Evolutionary conservation across 1,284 basidiomycete species (phyloP), one percentile per base, ranked within the genome.

Genomic region (Papiliotrema terrestris): DNA sequence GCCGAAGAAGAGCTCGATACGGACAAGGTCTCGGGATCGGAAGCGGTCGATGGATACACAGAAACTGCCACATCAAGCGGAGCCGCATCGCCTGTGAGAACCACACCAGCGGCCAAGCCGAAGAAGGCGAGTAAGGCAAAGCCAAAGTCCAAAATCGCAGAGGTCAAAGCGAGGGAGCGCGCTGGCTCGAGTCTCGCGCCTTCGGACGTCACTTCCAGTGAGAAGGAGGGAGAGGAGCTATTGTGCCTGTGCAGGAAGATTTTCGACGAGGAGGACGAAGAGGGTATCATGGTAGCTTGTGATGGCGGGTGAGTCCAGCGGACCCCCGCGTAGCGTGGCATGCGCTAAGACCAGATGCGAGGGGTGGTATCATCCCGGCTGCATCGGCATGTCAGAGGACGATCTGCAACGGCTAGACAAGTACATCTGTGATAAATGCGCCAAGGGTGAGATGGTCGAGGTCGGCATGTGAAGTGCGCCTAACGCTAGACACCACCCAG

Each of bases 351-450:
- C 29, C 20, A 49, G 46, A 23, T 76, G 75, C 54, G 69, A 74
- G 42, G 64, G 69, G 48, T 77, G 75, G 75, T 77, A 67, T 44
- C 73, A 75, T 53, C 65, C 73, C 0, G 38, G 26, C 25, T 77
- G 75, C 51, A 60, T 74, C 14, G 67, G 62, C 1, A 44, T 77
- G 26, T 50, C 57, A 23, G 68, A 70, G 39, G 60, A 68, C 3
- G 62, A 69, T 49, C 57, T 74, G 17, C 67, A 69, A 19, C 51
- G 67, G 43, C 44, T 77, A 11, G 73, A 74, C 56, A 61, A 63
- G 13, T 77, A 68, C 55, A 70, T 75, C 35, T 77, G 75, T 52
- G 54, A 61, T 19, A 56, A 55, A 26, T 77, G 75, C 58, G 73
- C 73, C 53, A 47, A 57, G 44, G 60, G 63, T 72, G 56, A 60